Evolutionary conservation across 2,329 filamentous ascomycete species (phyloP), one percentile per base, ranked within the genome.

Genomic region (Fusarium sp.): DNA sequence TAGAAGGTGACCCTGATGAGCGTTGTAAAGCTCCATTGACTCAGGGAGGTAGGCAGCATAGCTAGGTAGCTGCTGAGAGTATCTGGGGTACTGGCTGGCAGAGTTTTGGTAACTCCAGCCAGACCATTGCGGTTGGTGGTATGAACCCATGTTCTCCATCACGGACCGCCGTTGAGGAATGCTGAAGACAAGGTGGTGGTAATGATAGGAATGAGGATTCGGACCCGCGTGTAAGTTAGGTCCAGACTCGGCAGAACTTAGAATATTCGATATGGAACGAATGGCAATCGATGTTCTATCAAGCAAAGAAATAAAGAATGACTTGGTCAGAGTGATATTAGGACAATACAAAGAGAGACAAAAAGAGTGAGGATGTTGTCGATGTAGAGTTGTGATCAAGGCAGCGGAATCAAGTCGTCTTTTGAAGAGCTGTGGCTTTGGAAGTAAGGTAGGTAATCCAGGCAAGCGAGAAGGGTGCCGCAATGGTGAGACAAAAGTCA

Each of bases 41-140:
- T 80, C 79, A 51, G 78, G 75, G 17, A 80, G 74, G 50, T 79
- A 80, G 17, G 75, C 58, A 15, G 77, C 67, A 68, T 79, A 80
- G 44, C 73, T 77, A n/a, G 76, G 69, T 33, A 75, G 59, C 41
- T 76, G 76, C 17, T 77, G 77, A 14, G 74, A 59, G 62, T 78
- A 80, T 50, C 72, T 68, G 23, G 75, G 51, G 56, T 75, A 80
- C 4, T 73, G 69, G 56, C 75, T 74, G 55, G 67, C 54, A 50
- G 71, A 62, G 45, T 66, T 71, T 47, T 75, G 67, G 59, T 78
- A 80, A 13, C 73, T 67, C 78, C 78, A 80, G 30, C 73, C 68
- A 32, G 77, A 60, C 78, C 78, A 80, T 57, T 79, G 75, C 17
- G 73, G 55, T 65, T 79, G 77, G 56, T 75, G 67, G 65, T 76